These are phyloP conservation scores for Pisolithus marmoratus DNA, from an alignment of 768 basidiomycete species.

Conservation along the genomic window DNA sequence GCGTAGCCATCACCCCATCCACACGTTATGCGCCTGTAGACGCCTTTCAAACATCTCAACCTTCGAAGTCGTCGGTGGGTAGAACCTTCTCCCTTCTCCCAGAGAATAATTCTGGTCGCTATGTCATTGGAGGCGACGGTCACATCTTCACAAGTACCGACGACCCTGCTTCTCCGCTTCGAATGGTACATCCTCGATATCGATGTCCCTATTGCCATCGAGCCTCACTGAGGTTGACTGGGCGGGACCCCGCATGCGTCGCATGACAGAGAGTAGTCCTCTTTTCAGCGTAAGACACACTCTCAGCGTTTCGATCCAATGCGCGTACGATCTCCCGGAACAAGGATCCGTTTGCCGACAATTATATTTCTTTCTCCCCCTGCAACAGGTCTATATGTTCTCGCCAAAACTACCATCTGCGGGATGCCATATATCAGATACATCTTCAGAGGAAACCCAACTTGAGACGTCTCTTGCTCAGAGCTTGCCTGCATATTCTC, in stretches of 20 bases:
- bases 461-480: conserved; percentile 18
- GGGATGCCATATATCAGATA: neutral
- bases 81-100: conserved; percentile 46
- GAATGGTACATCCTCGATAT: conserved; percentile 24
- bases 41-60: conserved; percentile 24
- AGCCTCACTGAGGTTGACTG: conserved; percentile 18
- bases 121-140: conserved; percentile 44
- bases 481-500: conserved; percentile 68
- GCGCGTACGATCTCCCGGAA: conserved; percentile 44
- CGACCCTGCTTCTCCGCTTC: conserved; percentile 7
- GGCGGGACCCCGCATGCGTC: conserved; percentile 26
- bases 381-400: conserved; percentile 46
- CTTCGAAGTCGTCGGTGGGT: conserved; percentile 20
- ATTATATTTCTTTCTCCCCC: conserved; percentile 40
- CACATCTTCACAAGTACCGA: conserved; percentile 39
- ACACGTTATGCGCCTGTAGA: conserved; percentile 43
- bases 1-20: conserved; percentile 45
- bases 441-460: conserved; percentile 5
- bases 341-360: conserved; percentile 16
- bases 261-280: conserved; percentile 47
- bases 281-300: conserved; percentile 54
- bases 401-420: neutral
- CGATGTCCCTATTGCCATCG: conserved; percentile 14
- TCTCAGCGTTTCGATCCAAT: conserved; percentile 46
- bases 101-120: conserved; percentile 38